A percentile compares a stretch with the other conserved stretches of the same genome.
phyloP scores from a whole-genome alignment of 345 rosid species.

The Citrus sinensis region DNA sequence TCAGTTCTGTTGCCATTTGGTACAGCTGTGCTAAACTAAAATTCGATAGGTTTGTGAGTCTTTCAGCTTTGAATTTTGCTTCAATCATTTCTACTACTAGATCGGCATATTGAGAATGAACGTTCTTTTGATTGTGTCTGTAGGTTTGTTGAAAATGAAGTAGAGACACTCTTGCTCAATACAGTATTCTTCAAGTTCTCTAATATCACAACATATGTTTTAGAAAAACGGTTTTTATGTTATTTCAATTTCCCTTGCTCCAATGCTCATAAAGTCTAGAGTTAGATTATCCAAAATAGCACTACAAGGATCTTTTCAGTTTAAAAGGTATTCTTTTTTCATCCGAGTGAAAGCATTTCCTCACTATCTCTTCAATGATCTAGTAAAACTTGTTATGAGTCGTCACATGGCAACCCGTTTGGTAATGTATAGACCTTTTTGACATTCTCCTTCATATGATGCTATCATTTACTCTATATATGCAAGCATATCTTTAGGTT shows the following conservation, averaged over 20 bases:
- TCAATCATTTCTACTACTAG: accelerated
- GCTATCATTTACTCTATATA: no score
- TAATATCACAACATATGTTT: neutral
- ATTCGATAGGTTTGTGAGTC: accelerated
- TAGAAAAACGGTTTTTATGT: accelerated
- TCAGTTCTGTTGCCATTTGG: neutral
- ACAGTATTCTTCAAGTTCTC: neutral
- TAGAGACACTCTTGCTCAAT: neutral
- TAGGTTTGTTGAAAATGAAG: neutral
- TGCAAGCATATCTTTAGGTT: no score
- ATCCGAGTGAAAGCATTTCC: accelerated
- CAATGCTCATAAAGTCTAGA: no score
- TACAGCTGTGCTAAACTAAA: accelerated
- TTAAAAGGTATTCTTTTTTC: accelerated
- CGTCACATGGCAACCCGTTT: accelerated
- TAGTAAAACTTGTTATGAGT: accelerated
- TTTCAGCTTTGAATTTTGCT: neutral
- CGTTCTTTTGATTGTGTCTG: neutral
- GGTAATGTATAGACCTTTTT: accelerated
- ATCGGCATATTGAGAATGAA: neutral
- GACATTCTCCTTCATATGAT: no score
- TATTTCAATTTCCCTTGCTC: accelerated
- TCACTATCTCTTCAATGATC: no score
- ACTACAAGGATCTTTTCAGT: accelerated
- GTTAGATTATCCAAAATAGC: accelerated